Evolutionary conservation across 2,329 filamentous ascomycete species (phyloP), one percentile per base, ranked within the genome.

Genomic region (Cordyceps farinosa): DNA sequence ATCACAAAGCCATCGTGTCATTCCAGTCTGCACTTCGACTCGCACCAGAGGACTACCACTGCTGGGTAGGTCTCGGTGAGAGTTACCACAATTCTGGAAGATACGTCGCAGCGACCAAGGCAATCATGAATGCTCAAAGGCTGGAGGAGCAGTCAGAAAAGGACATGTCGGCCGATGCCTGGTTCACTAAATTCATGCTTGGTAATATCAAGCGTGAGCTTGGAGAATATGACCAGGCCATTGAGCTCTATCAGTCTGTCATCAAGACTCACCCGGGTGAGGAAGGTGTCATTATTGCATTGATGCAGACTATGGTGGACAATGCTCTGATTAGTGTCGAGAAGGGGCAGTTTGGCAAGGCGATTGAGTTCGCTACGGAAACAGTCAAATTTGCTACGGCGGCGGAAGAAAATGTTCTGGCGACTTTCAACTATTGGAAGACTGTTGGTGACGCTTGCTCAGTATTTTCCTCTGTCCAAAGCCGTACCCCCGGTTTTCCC

Each of bases 121-220:
- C 95, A 0, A 95, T 98, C 68, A 81, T 90, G 40, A 90, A 96
- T 71, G 95, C 94, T 0, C 88, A 94, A 71, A 85, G 84, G 61
- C 81, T 97, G 5, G 90, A 94, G 66, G 81, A 85, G 34, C 80
- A 82, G 1, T 74, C 84, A 0, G 68, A 72, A 74, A 80, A n/a
- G 71, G 82, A 71, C 75, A 84, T 72, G 0, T 72, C 76, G 2
- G 87, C 84, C 0, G 90, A 96, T 68, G 90, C 86, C 10, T 99
- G 95, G 95, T 99, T 97, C 73, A 93, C 93, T 8, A 91, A 91
- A 72, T 97, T 97, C 75, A 96, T 99, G 89, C 85, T 98, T 65
- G 93, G 92, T 47, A 98, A 99, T 70, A 91, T 99, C 61, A 92
- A 92, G 74, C 87, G 93, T 61, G 94, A 98, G 72, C 82, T 98